These are phyloP conservation scores for Monilinia fructicola DNA, from an alignment of 2,329 filamentous ascomycete genomes.

Conservation along the genomic window DNA sequence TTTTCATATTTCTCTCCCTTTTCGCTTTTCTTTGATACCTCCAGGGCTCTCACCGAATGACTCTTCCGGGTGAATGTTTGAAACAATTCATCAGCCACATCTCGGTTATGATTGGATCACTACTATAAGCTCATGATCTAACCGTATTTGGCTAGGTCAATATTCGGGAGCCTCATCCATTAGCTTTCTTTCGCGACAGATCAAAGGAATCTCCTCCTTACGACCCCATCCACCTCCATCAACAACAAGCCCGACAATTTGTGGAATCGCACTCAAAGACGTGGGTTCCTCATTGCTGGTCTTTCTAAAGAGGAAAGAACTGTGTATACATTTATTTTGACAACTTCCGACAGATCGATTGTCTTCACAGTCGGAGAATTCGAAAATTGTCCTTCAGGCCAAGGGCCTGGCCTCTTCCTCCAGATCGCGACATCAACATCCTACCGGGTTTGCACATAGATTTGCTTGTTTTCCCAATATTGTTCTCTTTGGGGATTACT, in stretches of 20 bases:
- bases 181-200: constrained; percentile 24
- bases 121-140: background rate
- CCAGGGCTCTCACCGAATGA: background rate
- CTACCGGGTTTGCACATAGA: constrained; percentile 34
- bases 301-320: constrained; percentile 40
- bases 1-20: background rate
- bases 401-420: constrained; percentile 38
- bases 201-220: constrained; percentile 22
- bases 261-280: constrained; percentile 40
- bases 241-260: constrained; percentile 26
- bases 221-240: constrained; percentile 26
- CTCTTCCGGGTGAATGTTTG: constrained; percentile 6
- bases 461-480: constrained; percentile 27
- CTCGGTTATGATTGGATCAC: constrained; percentile 19
- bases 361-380: constrained; percentile 30
- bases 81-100: constrained; percentile 17
- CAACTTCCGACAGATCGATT: constrained; percentile 30
- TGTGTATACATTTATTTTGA: constrained; percentile 34
- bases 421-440: constrained; percentile 34
- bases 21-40: background rate
- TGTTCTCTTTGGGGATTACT: constrained; percentile 19
- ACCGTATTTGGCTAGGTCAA: constrained; percentile 6
- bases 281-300: constrained; percentile 39
- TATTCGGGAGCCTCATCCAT: constrained; percentile 20
- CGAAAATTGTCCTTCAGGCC: constrained; percentile 31